These are phyloP conservation scores for Tulasnella calospora DNA, from an alignment of 768 basidiomycete genomes.

Conservation along the genomic window DNA sequence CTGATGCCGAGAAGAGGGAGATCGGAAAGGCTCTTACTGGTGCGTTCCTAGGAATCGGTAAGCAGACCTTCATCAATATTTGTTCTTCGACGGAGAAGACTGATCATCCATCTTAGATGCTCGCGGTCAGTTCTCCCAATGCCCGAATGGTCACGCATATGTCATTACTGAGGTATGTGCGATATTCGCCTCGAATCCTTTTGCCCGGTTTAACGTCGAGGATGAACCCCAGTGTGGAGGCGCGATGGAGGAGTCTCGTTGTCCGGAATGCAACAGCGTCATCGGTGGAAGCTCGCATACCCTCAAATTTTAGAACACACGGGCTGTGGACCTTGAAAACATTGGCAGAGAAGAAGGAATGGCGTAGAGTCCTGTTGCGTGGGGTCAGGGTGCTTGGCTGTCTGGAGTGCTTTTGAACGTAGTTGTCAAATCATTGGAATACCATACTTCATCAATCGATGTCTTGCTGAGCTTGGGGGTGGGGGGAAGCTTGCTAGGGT, in stretches of 20 bases:
- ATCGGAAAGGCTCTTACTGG: constrained; percentile 47
- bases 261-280: constrained; percentile 30
- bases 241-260: constrained; percentile 22
- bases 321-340: constrained; percentile 27
- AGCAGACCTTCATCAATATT: not conserved
- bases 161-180: constrained; percentile 29
- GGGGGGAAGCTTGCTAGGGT: too few species aligned
- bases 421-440: not conserved
- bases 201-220: not conserved
- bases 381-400: not conserved
- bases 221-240: constrained; percentile 24
- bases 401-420: not conserved
- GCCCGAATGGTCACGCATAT: constrained; percentile 30
- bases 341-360: constrained; percentile 6
- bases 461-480: too few species aligned
- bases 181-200: not conserved
- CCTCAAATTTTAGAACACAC: constrained; percentile 22
- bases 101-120: not conserved
- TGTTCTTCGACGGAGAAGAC: not conserved
- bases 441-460: too few species aligned
- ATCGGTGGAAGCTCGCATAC: constrained; percentile 30
- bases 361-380: not conserved
- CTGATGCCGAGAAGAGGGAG: constrained; percentile 49
- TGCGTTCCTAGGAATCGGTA: not conserved
- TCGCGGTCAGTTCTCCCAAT: constrained; percentile 26